Evolutionary conservation across 371 early-diverging fungal genomes (phyloP).

Genomic region (Rozella allomycis): DNA sequence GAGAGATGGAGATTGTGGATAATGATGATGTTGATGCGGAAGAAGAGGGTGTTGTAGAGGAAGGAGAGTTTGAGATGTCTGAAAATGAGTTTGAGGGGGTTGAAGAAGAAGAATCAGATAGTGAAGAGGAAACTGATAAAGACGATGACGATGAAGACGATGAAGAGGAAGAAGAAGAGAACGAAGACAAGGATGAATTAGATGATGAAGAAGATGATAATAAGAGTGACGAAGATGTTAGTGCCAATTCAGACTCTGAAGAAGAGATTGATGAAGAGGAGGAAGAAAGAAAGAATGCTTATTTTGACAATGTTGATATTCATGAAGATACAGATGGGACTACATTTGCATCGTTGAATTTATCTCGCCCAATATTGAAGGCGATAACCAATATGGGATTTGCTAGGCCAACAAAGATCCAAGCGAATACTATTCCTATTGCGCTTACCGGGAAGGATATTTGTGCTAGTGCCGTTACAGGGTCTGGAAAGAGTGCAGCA

Average conservation of each 20-base stretch:
- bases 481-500: slow-evolving; percentile 97
- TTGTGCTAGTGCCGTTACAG: slow-evolving; percentile 98
- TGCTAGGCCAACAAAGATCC: slow-evolving; percentile 87
- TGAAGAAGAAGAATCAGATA: not conserved
- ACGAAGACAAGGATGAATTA: not conserved
- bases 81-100: slow-evolving; percentile 5
- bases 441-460: slow-evolving; percentile 94
- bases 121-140: not conserved
- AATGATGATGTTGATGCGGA: not conserved
- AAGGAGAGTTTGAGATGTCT: slow-evolving; percentile 14
- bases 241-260: slow-evolving; percentile 15
- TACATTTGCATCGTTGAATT: slow-evolving; percentile 66
- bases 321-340: slow-evolving; percentile 3
- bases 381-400: slow-evolving; percentile 73
- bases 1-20: too few relatives aligned
- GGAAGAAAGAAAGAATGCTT: slow-evolving; percentile 3
- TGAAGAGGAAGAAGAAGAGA: slow-evolving; percentile 1
- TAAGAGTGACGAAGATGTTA: slow-evolving; percentile 15
- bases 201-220: slow-evolving; percentile 9
- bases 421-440: slow-evolving; percentile 84
- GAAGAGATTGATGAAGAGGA: slow-evolving; percentile 8
- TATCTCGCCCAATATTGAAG: slow-evolving; percentile 85
- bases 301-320: slow-evolving; percentile 2
- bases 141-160: slow-evolving; percentile 8
- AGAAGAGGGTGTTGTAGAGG: slow-evolving; percentile 11